Conservation (phyloP, 768 basidiomycete species). For the Phylloporus scabripes region DNA sequence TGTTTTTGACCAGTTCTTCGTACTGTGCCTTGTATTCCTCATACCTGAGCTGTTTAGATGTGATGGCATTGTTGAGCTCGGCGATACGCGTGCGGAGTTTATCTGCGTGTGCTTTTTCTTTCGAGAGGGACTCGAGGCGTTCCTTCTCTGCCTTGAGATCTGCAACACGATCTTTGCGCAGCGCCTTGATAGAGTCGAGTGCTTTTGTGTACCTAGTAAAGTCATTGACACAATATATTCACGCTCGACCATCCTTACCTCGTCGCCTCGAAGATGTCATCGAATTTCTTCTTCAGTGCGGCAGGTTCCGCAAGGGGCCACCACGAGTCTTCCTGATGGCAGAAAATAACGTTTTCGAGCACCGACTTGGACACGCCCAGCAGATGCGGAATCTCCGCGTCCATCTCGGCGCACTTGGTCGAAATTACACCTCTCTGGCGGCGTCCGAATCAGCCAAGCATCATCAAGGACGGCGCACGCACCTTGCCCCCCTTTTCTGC, state of each 20-base stretch:
- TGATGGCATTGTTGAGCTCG: constrained; percentile 56
- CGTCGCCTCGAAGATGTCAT: constrained; percentile 98
- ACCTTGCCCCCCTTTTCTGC: constrained; percentile 75
- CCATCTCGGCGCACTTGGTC: constrained; percentile 97
- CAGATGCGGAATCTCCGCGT: constrained; percentile 86
- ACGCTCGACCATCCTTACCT: constrained; percentile 44
- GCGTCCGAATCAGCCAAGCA: not conserved
- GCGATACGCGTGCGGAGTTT: constrained; percentile 66
- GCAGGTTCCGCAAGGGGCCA: constrained; percentile 95
- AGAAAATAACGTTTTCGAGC: constrained; percentile 98
- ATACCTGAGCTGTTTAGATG: constrained; percentile 65
- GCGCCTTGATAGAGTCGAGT: constrained; percentile 80
- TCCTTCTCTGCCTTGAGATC: constrained; percentile 94
- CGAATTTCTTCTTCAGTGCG: constrained; percentile 96
- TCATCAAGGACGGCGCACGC: not conserved
- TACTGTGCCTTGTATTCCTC: constrained; percentile 65
- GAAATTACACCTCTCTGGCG: constrained; percentile 81
- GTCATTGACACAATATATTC: not conserved
- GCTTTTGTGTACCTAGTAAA: constrained; percentile 87
- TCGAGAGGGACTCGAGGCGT: constrained; percentile 65
- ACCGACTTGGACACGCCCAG: constrained; percentile 98
- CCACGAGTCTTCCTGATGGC: constrained; percentile 98
- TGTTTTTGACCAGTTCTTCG: constrained; percentile 60
- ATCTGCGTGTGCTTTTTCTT: constrained; percentile 83
- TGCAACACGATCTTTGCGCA: constrained; percentile 85